These are phyloP conservation scores for Achaetomium macrosporum DNA, from an alignment of 2,329 filamentous ascomycete genomes.

Conservation along the genomic window DNA sequence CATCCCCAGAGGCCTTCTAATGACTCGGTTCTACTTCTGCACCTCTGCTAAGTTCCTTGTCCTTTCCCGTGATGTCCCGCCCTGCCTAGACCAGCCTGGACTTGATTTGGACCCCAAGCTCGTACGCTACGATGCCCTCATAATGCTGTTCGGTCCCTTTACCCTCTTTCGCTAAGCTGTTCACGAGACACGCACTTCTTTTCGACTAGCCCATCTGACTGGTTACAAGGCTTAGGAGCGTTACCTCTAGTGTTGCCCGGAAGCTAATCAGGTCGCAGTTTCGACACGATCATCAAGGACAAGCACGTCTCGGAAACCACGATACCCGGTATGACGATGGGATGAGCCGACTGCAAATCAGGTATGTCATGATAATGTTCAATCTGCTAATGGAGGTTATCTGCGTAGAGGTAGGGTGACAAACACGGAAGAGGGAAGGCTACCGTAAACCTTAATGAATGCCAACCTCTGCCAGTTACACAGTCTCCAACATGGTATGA, in stretches of 20 bases:
- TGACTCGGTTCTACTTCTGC: slow-evolving; percentile 16
- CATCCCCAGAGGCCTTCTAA: slow-evolving; percentile 14
- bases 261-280: not conserved
- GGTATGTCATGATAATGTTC: not conserved
- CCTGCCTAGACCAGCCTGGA: not conserved
- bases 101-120: not conserved
- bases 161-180: not conserved
- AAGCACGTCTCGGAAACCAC: not conserved
- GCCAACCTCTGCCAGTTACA: not conserved
- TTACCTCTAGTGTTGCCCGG: not conserved
- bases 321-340: too few relatives aligned
- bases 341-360: not conserved
- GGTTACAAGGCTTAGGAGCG: too few relatives aligned
- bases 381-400: not conserved
- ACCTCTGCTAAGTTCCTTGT: not conserved
- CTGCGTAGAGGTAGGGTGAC: too few relatives aligned
- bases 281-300: not conserved
- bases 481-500: not conserved
- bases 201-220: not conserved
- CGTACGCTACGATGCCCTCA: not conserved
- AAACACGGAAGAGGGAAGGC: not conserved
- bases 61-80: slow-evolving; percentile 5
- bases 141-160: not conserved
- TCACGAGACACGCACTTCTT: not conserved
- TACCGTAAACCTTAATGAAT: not conserved